A percentile compares a stretch with the other conserved stretches of the same genome.
These are phyloP conservation scores for Incumbomyces lentus DNA, from an alignment of 2,329 filamentous ascomycete genomes.

Conservation along the genomic window DNA sequence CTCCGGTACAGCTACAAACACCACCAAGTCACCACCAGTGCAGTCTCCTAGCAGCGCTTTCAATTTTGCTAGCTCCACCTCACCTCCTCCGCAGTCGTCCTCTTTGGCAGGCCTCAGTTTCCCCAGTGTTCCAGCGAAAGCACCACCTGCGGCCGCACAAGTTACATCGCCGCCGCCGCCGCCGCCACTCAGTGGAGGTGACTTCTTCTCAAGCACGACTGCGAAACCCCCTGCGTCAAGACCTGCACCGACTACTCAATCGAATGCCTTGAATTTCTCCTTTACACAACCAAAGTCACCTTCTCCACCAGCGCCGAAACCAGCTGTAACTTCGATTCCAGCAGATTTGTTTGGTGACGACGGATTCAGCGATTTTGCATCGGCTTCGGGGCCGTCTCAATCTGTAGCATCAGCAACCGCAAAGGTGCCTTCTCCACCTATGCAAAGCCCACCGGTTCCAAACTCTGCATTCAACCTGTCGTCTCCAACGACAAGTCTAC, in stretches of 20 bases:
- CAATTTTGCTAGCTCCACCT: conserved; percentile 22
- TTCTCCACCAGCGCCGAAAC: conserved; percentile 14
- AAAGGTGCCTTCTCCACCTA: conserved; percentile 22
- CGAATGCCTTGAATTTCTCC: conserved; percentile 53
- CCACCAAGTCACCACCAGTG: conserved; percentile 27
- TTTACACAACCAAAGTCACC: conserved; percentile 52
- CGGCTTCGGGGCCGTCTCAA: conserved; percentile 20
- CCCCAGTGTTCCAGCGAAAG: conserved; percentile 30
- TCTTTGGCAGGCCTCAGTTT: conserved; percentile 26
- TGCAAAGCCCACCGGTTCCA: conserved; percentile 24
- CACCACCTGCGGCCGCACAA: conserved; percentile 35
- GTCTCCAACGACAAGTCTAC: conserved; percentile 33
- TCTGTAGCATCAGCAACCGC: conserved; percentile 21
- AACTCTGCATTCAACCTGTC: conserved; percentile 79
- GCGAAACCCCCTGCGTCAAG: conserved; percentile 41
- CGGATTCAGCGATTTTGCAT: conserved; percentile 20
- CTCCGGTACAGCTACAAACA: conserved; percentile 38
- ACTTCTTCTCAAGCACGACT: conserved; percentile 70
- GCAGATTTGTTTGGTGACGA: conserved; percentile 20
- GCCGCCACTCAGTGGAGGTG: conserved; percentile 54
- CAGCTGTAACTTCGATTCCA: conserved; percentile 34
- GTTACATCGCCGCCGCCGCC: conserved; percentile 38
- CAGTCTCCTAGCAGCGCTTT: conserved; percentile 46
- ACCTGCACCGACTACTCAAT: conserved; percentile 37
- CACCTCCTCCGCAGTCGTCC: conserved; percentile 4